Evolutionary conservation across 768 basidiomycete species (phyloP).

Genomic region (Auriscalpium microsporum): DNA sequence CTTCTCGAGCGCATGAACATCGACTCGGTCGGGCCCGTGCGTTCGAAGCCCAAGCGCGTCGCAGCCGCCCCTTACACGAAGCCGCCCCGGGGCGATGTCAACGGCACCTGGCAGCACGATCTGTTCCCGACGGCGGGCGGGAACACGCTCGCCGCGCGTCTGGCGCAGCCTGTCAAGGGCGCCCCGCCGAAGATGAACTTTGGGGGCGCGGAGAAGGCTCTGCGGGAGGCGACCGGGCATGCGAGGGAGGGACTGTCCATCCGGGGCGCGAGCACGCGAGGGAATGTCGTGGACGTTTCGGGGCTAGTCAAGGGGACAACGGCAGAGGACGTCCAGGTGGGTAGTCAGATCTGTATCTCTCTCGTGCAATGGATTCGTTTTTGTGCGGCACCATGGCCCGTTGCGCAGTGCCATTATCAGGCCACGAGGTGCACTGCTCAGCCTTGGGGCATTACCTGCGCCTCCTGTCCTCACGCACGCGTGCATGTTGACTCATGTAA

Average conservation of each 20-base stretch:
- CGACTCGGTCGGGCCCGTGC: constrained; percentile 11
- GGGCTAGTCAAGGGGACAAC: constrained; percentile 17
- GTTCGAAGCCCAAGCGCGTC: constrained; percentile 10
- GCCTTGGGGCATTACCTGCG: no score
- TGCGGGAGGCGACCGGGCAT: constrained; percentile 11
- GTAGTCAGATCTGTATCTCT: background rate
- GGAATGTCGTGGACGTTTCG: constrained; percentile 15
- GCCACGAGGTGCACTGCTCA: no score
- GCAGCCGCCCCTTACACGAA: constrained; percentile 13
- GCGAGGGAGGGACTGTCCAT: constrained; percentile 10
- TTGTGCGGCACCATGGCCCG: background rate
- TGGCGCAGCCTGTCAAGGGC: constrained; percentile 2
- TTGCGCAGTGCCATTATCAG: background rate
- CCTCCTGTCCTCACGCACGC: no score
- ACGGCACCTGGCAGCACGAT: constrained; percentile 14
- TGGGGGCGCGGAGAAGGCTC: constrained; percentile 10
- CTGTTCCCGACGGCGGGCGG: constrained; percentile 4
- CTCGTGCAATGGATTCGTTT: background rate
- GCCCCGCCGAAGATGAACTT: constrained; percentile 14
- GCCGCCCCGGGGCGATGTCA: constrained; percentile 13
- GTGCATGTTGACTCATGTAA: background rate
- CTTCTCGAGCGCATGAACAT: constrained; percentile 16
- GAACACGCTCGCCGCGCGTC: constrained; percentile 8
- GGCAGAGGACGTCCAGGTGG: constrained; percentile 15
- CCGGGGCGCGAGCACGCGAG: constrained; percentile 14